Evolutionary conservation across 108 stramenopile genomes (phyloP).

Genomic region (Conticribra guillardii): DNA sequence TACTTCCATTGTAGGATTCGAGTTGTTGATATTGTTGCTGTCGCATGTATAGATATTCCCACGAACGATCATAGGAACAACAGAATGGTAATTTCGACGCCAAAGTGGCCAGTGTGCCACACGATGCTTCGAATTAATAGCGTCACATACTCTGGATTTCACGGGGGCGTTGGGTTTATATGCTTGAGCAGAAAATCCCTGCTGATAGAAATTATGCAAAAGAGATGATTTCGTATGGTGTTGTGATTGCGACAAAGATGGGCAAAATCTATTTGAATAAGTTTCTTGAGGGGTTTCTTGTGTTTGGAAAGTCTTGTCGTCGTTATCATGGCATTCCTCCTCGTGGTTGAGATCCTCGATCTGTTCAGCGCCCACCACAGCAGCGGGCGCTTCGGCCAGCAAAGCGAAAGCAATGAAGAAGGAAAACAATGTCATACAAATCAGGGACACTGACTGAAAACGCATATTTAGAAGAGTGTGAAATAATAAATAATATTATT

Average conservation of each 20-base stretch:
- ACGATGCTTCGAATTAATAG: conserved; percentile 21
- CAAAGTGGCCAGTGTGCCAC: conserved; percentile 51
- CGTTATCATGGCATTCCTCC: no score
- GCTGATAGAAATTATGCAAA: conserved; percentile 8
- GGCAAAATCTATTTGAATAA: background rate
- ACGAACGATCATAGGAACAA: conserved; percentile 26
- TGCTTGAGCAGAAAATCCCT: conserved; percentile 53
- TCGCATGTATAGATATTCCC: conserved; percentile 30
- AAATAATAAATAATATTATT: no score
- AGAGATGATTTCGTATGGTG: background rate
- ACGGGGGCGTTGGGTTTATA: conserved; percentile 64
- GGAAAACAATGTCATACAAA: no score
- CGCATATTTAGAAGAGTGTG: no score
- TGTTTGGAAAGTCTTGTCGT: no score
- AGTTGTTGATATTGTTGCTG: background rate
- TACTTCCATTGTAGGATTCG: conserved; percentile 44
- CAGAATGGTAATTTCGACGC: conserved; percentile 21
- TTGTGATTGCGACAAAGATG: background rate
- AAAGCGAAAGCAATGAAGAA: no score
- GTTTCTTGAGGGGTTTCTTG: no score
- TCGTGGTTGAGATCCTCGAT: no score
- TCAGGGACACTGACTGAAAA: no score
- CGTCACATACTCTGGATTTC: conserved; percentile 32
- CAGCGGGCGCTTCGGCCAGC: no score
- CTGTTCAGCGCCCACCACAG: no score